These are phyloP conservation scores for Pseudozyma sp. DNA, from an alignment of 1,284 basidiomycete genomes.

Conservation along the genomic window DNA sequence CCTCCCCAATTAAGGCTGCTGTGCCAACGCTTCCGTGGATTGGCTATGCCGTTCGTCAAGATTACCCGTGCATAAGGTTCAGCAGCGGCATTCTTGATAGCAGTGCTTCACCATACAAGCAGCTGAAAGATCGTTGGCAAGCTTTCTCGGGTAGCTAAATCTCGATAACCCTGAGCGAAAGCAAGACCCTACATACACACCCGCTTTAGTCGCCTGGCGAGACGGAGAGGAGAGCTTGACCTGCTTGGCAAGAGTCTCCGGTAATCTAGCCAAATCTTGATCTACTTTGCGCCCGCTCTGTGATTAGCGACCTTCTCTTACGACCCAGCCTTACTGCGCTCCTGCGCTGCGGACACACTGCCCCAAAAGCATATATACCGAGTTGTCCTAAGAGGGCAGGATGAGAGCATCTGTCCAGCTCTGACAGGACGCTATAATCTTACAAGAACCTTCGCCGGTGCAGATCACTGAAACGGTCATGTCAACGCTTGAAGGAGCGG, in stretches of 20 bases:
- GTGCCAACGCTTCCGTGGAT: no score
- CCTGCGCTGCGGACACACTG: no score
- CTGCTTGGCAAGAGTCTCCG: not conserved
- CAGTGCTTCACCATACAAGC: not conserved
- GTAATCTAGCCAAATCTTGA: constrained; percentile 1
- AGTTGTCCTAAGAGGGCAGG: no score
- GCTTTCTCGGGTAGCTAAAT: not conserved
- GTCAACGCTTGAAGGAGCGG: constrained; percentile 43
- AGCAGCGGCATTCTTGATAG: no score
- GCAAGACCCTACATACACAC: constrained; percentile 1
- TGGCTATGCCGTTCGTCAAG: no score
- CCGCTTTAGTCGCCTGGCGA: not conserved
- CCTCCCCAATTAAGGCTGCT: no score
- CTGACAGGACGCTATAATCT: not conserved
- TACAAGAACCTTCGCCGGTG: no score
- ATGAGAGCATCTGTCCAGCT: no score
- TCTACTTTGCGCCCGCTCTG: not conserved
- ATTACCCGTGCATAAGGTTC: no score
- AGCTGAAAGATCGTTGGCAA: not conserved
- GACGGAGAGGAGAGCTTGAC: constrained; percentile 5
- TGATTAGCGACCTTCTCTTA: no score
- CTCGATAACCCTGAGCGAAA: constrained; percentile 1
- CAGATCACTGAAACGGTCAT: not conserved
- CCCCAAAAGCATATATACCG: no score
- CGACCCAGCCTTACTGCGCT: no score